Base-by-base conservation (phyloP, 1,284 basidiomycete genomes). In the Trichosporon sp. region DNA sequence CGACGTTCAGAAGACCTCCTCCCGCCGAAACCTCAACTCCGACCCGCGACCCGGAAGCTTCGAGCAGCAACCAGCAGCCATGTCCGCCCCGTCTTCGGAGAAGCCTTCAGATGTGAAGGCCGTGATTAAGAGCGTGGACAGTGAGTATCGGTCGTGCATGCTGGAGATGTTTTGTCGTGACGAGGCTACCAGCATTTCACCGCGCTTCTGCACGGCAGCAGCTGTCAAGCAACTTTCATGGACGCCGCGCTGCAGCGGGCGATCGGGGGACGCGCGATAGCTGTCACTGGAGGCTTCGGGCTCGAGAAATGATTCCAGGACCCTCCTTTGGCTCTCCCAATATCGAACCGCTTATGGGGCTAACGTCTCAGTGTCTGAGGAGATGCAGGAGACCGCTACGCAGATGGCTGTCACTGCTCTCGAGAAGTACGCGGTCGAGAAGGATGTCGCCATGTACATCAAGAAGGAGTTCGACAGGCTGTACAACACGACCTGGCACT, bases 381-480 rank as follows among this genome's bases (percentile, higher is more conserved):
- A 97, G 77, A 93, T 98, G 93, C 95, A 98, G 84, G 90, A 92
- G 83, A 90, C 92, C 83, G 90, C 90, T 74, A 91, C 98, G 76
- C 92, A 97, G 78, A 89, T 94, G 76, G 90, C 94, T 31, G 88
- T 88, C 21, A 87, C 89, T 29, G 93, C 95, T 0, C 87, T 98
- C 79, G 91, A 93, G 74, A 92, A 93, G 83, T 94, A 91, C 85
- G 91, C 88, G 81, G 91, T 97, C 84, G 95, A 98, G 86, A 98
- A 97, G 85, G 93, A 99, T 83, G 95, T 98, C 80, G 96, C 95
- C 13, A 94, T 95, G 47, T 90, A 93, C 83, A 92, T 98, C 87
- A 99, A 99, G 88, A 93, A 95, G 84, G 93, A 96, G 85, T 94
- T 97, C 83, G 95, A 99, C 87, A 87, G 89, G 84, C 87, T 90